Conservation (phyloP, 768 basidiomycete species). For the Scleroderma citrinum region DNA sequence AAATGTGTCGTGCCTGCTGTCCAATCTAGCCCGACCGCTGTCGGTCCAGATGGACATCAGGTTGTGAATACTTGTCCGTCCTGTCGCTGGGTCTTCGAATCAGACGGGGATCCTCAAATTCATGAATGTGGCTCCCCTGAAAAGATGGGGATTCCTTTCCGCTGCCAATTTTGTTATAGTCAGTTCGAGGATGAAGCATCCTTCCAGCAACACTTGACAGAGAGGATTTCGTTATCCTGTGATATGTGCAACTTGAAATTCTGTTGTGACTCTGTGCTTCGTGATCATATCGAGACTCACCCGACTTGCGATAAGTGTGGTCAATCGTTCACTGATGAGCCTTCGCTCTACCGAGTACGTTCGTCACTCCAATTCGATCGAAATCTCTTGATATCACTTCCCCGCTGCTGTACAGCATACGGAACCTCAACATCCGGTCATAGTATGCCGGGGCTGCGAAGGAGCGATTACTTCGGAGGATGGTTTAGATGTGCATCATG, state of each 20-base stretch:
- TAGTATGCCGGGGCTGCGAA: not conserved
- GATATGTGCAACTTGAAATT: not conserved
- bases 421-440: not conserved
- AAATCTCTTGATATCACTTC: not conserved
- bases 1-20: not conserved
- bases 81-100: not conserved
- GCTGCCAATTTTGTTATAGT: not conserved
- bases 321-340: not conserved
- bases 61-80: not conserved
- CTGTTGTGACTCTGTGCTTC: not conserved
- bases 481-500: not conserved
- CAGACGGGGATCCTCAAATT: not conserved
- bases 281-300: not conserved
- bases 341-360: not conserved
- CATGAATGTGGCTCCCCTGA: not conserved
- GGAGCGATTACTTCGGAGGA: not conserved
- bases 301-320: not conserved
- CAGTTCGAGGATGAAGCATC: not conserved
- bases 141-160: not conserved
- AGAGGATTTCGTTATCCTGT: not conserved
- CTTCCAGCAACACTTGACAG: not conserved
- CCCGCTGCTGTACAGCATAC: not conserved
- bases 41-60: too few relatives aligned
- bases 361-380: not conserved
- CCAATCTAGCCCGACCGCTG: not conserved